phyloP scores from a whole-genome alignment of 805 yeast species.

The Gaillardinia entomophila region DNA sequence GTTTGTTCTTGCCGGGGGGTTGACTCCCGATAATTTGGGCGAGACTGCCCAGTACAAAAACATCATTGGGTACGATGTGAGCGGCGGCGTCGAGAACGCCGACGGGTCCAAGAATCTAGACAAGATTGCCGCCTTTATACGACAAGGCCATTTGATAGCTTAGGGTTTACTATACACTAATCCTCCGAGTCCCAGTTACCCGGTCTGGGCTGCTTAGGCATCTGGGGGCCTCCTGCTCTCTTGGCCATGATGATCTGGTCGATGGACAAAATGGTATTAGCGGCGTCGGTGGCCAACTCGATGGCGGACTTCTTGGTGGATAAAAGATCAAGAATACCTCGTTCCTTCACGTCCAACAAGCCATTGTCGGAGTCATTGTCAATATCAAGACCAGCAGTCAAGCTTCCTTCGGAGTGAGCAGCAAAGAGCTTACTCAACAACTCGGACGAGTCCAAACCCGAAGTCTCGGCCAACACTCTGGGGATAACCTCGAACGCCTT shows the following conservation, averaged over 20 bases:
- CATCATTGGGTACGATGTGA: slow-evolving; percentile 87
- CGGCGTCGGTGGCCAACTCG: slow-evolving; percentile 92
- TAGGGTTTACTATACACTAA: slow-evolving; percentile 20
- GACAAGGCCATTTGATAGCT: slow-evolving; percentile 29
- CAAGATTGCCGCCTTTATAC: slow-evolving; percentile 60
- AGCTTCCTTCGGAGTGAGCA: slow-evolving; percentile 58
- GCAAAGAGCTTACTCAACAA: slow-evolving; percentile 86
- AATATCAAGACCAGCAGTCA: slow-evolving; percentile 77
- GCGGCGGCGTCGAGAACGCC: slow-evolving; percentile 85
- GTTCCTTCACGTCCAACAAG: slow-evolving; percentile 61
- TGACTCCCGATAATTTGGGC: slow-evolving; percentile 66
- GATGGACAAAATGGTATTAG: slow-evolving; percentile 81
- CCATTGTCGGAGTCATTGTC: slow-evolving; percentile 56
- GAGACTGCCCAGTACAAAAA: slow-evolving; percentile 49
- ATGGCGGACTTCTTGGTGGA: slow-evolving; percentile 82
- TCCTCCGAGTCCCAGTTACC: slow-evolving; percentile 97
- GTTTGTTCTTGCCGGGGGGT: slow-evolving; percentile 84
- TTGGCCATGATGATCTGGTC: slow-evolving; percentile 99
- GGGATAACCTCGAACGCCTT: slow-evolving; percentile 94
- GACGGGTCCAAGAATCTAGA: slow-evolving; percentile 63
- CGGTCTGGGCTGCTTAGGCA: slow-evolving; percentile 79
- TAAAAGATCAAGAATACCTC: slow-evolving; percentile 73
- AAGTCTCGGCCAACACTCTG: slow-evolving; percentile 86
- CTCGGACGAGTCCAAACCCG: slow-evolving; percentile 88
- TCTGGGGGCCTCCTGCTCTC: slow-evolving; percentile 95